Evolutionary conservation across 345 rosid species (phyloP), one percentile per base, ranked within the genome.

Genomic region (Conringia planisiliqua): DNA sequence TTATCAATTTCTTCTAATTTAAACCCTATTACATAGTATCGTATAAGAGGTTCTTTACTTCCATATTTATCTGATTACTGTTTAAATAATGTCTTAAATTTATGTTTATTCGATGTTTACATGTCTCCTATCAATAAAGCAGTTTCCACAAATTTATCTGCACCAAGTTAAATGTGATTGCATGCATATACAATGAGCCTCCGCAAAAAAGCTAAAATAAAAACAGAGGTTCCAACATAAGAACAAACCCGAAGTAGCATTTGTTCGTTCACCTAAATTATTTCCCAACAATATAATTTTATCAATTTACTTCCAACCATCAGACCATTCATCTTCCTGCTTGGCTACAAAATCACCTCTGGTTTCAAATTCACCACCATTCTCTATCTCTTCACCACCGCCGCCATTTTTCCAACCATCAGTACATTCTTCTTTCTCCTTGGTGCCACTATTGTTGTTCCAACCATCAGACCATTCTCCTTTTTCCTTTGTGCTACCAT

Each of bases 371-470:
- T 40, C 14, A 40, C 22, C 51, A 24, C 10, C 68, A 50, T 26
- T 39, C 33, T 50, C 50, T 3, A 59, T 46, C 47, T 27, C 68
- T 40, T 40, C 16, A 40, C 32, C 51, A 27, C 30, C 36, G 17
- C 52, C 51, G 17, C 18, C 59, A 2, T 51, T 84, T 10, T 56
- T 56, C 73, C 13, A 69, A 18, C 86, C 96, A 48, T 81, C 91
- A 8, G 86, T 85, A 85, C 88, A 86, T 52, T 88, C 91, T 12
- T 78, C 82, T 65, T 80, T 87, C 42, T 32, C 43, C 17, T 30
- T 18, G 0, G 39, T 4, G 0, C 5, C 47, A 20, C 17, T 47
- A 33, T n/a, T n/a, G 78, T 51, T 40, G 79, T 62, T 52, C 60
- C 59, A 27, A 1, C 7, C 54, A 29, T 32, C 74, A 20, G 57